phyloP scores from a whole-genome alignment of 495 filamentous ascomycete species.

The Xylaria bambusicola region DNA sequence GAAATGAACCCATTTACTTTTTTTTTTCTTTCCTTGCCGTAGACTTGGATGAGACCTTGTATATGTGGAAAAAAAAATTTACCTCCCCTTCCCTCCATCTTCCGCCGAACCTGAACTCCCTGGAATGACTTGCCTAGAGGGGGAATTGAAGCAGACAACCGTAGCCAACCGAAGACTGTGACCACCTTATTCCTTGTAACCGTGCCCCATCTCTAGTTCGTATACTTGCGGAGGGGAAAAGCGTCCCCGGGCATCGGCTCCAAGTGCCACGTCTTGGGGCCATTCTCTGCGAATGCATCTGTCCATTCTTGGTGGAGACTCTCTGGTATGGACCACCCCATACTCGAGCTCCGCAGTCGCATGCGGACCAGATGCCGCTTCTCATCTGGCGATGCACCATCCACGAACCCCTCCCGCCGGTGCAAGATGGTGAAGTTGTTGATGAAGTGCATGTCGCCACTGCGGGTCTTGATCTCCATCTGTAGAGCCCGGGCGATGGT shows the following conservation, averaged over 20 bases:
- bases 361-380: slow-evolving; percentile 55
- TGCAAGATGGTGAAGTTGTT: slow-evolving; percentile 76
- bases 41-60: background rate
- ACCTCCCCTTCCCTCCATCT: background rate
- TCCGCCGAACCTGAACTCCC: slow-evolving; percentile 9
- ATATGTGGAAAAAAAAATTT: slow-evolving; percentile 1
- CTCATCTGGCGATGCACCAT: slow-evolving; percentile 43
- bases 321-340: slow-evolving; percentile 48
- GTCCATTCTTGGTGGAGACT: slow-evolving; percentile 47
- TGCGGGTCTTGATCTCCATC: slow-evolving; percentile 53
- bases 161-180: background rate
- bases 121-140: background rate
- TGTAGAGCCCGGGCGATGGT: slow-evolving; percentile 58
- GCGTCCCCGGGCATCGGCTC: slow-evolving; percentile 54
- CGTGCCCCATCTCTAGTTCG: slow-evolving; percentile 40
- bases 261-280: slow-evolving; percentile 49
- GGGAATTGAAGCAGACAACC: background rate
- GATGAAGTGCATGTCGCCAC: slow-evolving; percentile 73
- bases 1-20: slow-evolving; percentile 1
- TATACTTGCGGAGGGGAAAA: slow-evolving; percentile 50
- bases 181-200: background rate
- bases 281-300: slow-evolving; percentile 44
- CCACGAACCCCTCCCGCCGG: slow-evolving; percentile 61
- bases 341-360: slow-evolving; percentile 48
- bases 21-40: background rate